These are phyloP conservation scores for Hypseocharis bilobata DNA, from an alignment of 441 rosid genomes.

Conservation along the genomic window DNA sequence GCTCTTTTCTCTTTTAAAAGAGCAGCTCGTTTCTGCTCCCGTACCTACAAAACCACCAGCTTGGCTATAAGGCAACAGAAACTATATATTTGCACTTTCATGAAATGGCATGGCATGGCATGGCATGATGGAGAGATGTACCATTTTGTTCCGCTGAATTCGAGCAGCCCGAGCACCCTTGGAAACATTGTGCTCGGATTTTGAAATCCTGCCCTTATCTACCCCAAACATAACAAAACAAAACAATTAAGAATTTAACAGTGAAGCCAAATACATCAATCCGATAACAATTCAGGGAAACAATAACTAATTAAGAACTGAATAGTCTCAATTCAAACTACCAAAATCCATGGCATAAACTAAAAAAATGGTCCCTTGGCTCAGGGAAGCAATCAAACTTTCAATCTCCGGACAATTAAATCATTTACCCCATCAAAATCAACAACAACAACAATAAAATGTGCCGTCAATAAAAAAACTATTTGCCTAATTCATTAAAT, in stretches of 20 bases:
- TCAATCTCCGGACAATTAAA: not conserved
- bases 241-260: not conserved
- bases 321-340: not conserved
- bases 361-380: not conserved
- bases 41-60: slow-evolving; percentile 32
- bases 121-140: slow-evolving; percentile 12
- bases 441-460: not conserved
- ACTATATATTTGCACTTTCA: not conserved
- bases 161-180: slow-evolving; percentile 71
- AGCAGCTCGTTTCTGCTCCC: slow-evolving; percentile 74
- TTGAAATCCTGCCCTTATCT: slow-evolving; percentile 57
- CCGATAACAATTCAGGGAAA: not conserved
- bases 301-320: not conserved
- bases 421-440: not conserved
- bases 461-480: not conserved
- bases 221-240: slow-evolving; percentile 14
- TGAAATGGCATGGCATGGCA: not conserved
- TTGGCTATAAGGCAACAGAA: not conserved
- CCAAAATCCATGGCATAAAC: not conserved
- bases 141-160: slow-evolving; percentile 75
- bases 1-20: slow-evolving; percentile 71
- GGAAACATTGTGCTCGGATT: slow-evolving; percentile 44
- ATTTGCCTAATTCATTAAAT: not conserved
- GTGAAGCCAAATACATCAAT: not conserved
- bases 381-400: not conserved